These are phyloP conservation scores for Daedalea quercina DNA, from an alignment of 768 basidiomycete species.

Conservation along the genomic window DNA sequence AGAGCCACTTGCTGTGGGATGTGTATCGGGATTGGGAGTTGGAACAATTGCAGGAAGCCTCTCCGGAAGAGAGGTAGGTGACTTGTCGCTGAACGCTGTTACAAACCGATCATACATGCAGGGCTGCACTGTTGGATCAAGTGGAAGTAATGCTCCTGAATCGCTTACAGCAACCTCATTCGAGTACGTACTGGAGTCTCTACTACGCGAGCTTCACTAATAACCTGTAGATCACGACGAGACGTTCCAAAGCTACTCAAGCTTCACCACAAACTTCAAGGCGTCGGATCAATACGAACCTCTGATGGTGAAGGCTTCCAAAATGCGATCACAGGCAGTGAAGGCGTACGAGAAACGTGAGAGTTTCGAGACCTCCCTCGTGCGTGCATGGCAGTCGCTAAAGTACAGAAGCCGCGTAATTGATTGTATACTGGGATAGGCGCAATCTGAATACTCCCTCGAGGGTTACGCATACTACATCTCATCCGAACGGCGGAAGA, in stretches of 20 bases:
- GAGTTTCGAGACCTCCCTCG: constrained; percentile 50
- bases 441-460: constrained; percentile 32
- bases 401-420: constrained; percentile 12
- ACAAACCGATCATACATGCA: background rate
- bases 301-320: constrained; percentile 71
- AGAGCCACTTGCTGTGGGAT: constrained; percentile 75
- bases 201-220: background rate
- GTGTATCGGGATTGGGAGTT: constrained; percentile 69
- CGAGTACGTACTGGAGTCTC: constrained; percentile 39
- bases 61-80: constrained; percentile 39
- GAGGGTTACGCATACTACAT: constrained; percentile 61
- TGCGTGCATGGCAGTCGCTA: constrained; percentile 24
- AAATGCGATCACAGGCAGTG: constrained; percentile 52
- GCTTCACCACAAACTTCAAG: constrained; percentile 78
- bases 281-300: constrained; percentile 73
- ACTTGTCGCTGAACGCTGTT: background rate
- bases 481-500: constrained; percentile 50
- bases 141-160: constrained; percentile 54
- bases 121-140: constrained; percentile 41
- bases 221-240: constrained; percentile 62
- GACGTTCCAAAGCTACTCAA: constrained; percentile 81
- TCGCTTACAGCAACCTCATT: constrained; percentile 72
- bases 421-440: constrained; percentile 11
- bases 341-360: constrained; percentile 63
- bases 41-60: constrained; percentile 46